These are phyloP conservation scores for Fonsecaea pedrosoi DNA, from an alignment of 2,329 filamentous ascomycete species.

Conservation along the genomic window DNA sequence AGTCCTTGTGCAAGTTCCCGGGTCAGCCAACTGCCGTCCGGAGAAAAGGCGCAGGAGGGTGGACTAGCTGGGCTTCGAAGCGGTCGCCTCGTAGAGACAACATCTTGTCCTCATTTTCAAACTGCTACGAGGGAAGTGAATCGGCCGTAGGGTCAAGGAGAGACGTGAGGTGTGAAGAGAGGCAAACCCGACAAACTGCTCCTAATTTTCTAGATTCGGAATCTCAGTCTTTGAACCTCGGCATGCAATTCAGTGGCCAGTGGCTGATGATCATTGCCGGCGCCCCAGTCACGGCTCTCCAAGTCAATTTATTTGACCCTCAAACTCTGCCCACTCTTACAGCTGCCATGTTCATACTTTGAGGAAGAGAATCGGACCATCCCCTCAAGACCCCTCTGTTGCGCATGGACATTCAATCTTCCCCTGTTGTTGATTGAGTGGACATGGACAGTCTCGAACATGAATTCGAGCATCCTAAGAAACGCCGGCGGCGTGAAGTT, in stretches of 20 bases:
- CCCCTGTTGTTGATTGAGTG: slow-evolving; percentile 15
- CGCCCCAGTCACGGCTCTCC: slow-evolving; percentile 4
- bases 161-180: not conserved
- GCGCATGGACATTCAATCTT: slow-evolving; percentile 18
- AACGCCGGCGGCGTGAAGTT: slow-evolving; percentile 56
- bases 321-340: not conserved
- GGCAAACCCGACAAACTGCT: not conserved
- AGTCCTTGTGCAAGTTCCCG: not conserved
- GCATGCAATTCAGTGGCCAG: slow-evolving; percentile 6
- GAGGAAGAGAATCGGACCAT: not conserved
- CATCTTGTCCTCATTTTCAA: slow-evolving; percentile 2
- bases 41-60: slow-evolving; percentile 10
- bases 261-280: slow-evolving; percentile 15
- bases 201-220: slow-evolving; percentile 1
- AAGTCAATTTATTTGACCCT: slow-evolving; percentile 9
- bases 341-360: not conserved
- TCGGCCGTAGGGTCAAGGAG: not conserved
- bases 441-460: slow-evolving; percentile 55
- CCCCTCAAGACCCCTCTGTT: not conserved
- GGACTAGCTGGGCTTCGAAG: not conserved
- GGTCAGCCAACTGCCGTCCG: slow-evolving; percentile 24
- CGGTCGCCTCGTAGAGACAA: slow-evolving; percentile 1
- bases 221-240: slow-evolving; percentile 13
- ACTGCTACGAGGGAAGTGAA: not conserved
- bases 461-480: slow-evolving; percentile 56